phyloP scores from a whole-genome alignment of 768 basidiomycete genomes.

The Tephrocybe sp. region DNA sequence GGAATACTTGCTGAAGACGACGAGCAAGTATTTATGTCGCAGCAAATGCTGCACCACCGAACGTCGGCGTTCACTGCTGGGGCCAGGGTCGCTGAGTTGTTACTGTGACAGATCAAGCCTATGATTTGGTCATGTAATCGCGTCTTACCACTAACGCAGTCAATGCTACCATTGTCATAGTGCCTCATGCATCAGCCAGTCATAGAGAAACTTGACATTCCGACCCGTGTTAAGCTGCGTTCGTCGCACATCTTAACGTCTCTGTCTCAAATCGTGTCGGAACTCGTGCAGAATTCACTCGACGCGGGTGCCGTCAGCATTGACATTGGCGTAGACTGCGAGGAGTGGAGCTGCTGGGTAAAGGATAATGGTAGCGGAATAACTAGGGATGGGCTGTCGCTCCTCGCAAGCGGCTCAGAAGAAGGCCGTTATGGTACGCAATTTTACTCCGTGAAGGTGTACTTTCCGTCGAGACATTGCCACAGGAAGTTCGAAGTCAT shows the following conservation, averaged over 20 bases:
- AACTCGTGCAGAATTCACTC: constrained; percentile 88
- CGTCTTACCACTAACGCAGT: too few species aligned
- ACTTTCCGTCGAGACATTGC: too few species aligned
- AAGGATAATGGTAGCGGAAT: constrained; percentile 86
- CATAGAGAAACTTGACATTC: constrained; percentile 51
- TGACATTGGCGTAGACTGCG: constrained; percentile 71
- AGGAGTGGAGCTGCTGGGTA: constrained; percentile 83
- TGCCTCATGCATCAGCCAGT: constrained; percentile 14
- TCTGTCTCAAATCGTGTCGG: constrained; percentile 74
- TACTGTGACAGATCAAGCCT: too few species aligned
- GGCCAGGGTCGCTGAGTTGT: too few species aligned
- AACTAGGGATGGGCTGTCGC: constrained; percentile 51
- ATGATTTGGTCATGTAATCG: too few species aligned
- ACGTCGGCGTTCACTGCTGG: too few species aligned
- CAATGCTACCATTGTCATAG: background rate
- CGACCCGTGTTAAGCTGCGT: constrained; percentile 72
- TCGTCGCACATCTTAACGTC: constrained; percentile 86
- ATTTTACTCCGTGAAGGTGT: background rate
- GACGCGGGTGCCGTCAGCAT: constrained; percentile 76
- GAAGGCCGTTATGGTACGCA: constrained; percentile 69
- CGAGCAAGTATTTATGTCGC: too few species aligned
- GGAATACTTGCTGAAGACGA: too few species aligned
- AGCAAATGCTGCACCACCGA: too few species aligned
- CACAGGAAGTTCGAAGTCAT: constrained; percentile 74
- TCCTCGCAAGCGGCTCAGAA: constrained; percentile 52